Percentiles rank a stretch among this genome's conserved stretches.
phyloP scores from a whole-genome alignment of 2,329 filamentous ascomycete species.

The Aspergillus sp. region DNA sequence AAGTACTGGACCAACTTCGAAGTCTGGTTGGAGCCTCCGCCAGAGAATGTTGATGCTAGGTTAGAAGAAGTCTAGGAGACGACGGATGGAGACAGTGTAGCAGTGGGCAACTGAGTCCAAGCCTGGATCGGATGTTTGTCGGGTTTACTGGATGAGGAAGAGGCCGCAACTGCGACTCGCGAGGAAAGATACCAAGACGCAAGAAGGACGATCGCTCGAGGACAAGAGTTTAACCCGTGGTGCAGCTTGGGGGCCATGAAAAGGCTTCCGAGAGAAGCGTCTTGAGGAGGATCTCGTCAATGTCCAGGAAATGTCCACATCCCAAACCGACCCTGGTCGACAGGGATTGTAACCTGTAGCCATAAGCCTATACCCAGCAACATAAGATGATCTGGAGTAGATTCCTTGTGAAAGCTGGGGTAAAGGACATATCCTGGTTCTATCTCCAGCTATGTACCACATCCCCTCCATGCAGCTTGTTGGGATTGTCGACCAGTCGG shows the following conservation, averaged over 20 bases:
- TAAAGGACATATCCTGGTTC: neutral
- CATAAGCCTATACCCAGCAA: neutral
- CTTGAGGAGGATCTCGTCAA: neutral
- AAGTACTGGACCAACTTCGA: neutral
- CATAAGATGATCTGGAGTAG: neutral
- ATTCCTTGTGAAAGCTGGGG: conserved; percentile 12
- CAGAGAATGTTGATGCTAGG: neutral
- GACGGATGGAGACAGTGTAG: neutral
- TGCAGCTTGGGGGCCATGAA: neutral
- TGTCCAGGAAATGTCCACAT: neutral
- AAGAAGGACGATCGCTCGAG: neutral
- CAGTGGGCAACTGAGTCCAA: neutral
- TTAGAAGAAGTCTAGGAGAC: neutral
- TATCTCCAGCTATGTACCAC: neutral
- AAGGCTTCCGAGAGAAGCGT: neutral
- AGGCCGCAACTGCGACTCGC: neutral
- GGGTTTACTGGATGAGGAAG: conserved; percentile 2
- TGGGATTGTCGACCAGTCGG: neutral
- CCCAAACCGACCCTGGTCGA: neutral
- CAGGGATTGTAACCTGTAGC: neutral
- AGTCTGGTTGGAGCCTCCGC: neutral
- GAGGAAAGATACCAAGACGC: neutral
- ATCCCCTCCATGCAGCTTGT: neutral
- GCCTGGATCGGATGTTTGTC: neutral
- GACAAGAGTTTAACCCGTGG: neutral